phyloP scores from a whole-genome alignment of 768 basidiomycete species.

The Phlebiopsis gigantea region DNA sequence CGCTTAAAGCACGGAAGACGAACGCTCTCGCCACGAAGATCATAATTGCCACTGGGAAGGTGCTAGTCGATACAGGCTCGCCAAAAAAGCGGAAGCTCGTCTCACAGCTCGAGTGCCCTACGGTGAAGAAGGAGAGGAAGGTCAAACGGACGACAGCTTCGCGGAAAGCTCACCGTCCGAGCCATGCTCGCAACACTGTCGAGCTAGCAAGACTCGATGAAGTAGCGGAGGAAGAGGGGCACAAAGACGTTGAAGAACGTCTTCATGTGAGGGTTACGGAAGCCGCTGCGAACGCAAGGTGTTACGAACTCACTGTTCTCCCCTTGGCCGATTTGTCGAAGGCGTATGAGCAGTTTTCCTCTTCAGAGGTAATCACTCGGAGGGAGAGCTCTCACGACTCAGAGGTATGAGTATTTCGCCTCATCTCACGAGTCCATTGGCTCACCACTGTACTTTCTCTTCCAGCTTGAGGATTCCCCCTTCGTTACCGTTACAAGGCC shows the following conservation, averaged over 20 bases:
- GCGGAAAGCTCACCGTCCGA: conserved; percentile 15
- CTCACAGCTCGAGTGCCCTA: neutral
- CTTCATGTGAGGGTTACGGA: conserved; percentile 29
- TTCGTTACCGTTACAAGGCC: neutral
- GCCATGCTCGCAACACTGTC: conserved; percentile 42
- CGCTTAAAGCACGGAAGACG: conserved; percentile 61
- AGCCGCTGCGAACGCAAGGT: conserved; percentile 60
- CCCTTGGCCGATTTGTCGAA: conserved; percentile 81
- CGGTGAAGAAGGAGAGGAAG: conserved; percentile 14
- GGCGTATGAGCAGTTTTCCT: too few relatives aligned
- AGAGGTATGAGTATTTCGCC: neutral
- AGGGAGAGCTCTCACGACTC: too few relatives aligned
- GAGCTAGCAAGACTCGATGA: conserved; percentile 62
- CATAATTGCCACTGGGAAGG: conserved; percentile 11
- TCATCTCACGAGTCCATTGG: neutral
- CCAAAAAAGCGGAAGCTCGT: conserved; percentile 17
- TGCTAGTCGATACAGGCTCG: conserved; percentile 14
- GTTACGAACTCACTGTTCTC: conserved; percentile 74
- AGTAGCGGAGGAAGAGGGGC: conserved; percentile 31
- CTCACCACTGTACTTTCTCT: neutral
- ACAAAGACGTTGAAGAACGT: neutral
- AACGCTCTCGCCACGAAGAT: conserved; percentile 20
- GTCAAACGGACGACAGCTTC: conserved; percentile 16
- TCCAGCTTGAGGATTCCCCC: neutral
- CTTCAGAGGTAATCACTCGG: too few relatives aligned